These are phyloP conservation scores for Fusarium sp. DNA, from an alignment of 2,329 filamentous ascomycete genomes.

Conservation along the genomic window DNA sequence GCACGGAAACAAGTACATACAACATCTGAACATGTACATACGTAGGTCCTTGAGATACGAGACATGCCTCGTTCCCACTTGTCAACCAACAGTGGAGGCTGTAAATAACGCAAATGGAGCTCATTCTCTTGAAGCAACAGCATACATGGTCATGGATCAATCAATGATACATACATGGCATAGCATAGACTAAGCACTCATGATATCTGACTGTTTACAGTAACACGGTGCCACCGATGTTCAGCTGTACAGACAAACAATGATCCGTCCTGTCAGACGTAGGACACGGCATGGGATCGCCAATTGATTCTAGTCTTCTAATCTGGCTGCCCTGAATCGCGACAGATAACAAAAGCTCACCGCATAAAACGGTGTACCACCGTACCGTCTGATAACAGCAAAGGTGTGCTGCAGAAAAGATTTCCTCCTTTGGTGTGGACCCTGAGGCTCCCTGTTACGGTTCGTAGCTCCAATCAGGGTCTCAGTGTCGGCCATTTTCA, in stretches of 20 bases:
- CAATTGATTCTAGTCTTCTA: conserved; percentile 13
- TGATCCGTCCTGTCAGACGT: neutral
- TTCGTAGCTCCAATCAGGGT: conserved; percentile 32
- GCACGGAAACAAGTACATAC: neutral
- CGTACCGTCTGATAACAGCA: conserved; percentile 25
- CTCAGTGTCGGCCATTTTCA: conserved; percentile 22
- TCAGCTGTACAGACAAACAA: neutral
- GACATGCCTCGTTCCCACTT: conserved; percentile 22
- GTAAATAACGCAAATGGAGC: conserved; percentile 33
- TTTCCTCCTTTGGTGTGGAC: conserved; percentile 33
- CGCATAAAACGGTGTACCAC: conserved; percentile 21
- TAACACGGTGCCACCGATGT: neutral
- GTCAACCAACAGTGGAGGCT: neutral
- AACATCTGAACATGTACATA: neutral
- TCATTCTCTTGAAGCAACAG: neutral
- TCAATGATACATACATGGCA: conserved; percentile 1
- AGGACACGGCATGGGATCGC: neutral
- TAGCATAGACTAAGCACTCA: neutral
- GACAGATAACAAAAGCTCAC: conserved; percentile 12
- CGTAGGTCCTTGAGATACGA: conserved; percentile 4
- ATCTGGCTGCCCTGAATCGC: conserved; percentile 22
- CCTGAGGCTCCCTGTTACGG: conserved; percentile 38
- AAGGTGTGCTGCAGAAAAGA: conserved; percentile 23
- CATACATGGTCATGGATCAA: neutral
- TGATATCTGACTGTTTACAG: neutral